Conservation (phyloP, 1,284 basidiomycete genomes). For the Pseudomicrostroma phylloplanum region DNA sequence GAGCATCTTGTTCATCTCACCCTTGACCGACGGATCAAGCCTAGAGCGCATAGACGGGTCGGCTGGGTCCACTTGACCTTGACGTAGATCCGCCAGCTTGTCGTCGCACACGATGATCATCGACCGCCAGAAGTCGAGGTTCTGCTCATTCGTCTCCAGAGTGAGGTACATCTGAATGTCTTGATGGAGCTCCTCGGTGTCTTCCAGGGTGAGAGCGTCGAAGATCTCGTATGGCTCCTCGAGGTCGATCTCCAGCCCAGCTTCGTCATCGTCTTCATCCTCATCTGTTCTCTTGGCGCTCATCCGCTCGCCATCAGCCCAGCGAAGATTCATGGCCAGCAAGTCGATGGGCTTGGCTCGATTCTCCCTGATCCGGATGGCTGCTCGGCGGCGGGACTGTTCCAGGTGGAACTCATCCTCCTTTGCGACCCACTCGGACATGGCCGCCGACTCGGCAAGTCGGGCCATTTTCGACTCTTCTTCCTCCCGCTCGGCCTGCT, state of each 20-base stretch:
- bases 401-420: constrained; percentile 96
- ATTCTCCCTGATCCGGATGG: constrained; percentile 89
- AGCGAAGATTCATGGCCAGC: constrained; percentile 45
- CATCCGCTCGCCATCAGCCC: constrained; percentile 64
- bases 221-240: constrained; percentile 97
- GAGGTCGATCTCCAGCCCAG: constrained; percentile 90
- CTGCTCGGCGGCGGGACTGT: constrained; percentile 81
- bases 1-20: constrained; percentile 43
- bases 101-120: constrained; percentile 97
- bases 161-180: constrained; percentile 88
- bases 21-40: constrained; percentile 35
- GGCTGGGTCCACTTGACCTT: constrained; percentile 63
- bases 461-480: constrained; percentile 82
- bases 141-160: constrained; percentile 74
- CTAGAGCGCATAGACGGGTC: constrained; percentile 58
- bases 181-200: constrained; percentile 85
- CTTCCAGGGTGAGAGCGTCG: constrained; percentile 75
- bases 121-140: constrained; percentile 96
- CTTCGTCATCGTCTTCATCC: constrained; percentile 70
- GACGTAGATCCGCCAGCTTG: constrained; percentile 72
- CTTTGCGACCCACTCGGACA: constrained; percentile 95
- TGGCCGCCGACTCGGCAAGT: constrained; percentile 84
- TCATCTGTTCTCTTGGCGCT: constrained; percentile 62
- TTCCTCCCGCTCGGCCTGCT: constrained; percentile 78
- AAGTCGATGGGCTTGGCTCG: constrained; percentile 59